A percentile compares a stretch with the other conserved stretches of the same genome.
Conservation (phyloP, 768 basidiomycete species). For the Boletus reticuloceps region DNA sequence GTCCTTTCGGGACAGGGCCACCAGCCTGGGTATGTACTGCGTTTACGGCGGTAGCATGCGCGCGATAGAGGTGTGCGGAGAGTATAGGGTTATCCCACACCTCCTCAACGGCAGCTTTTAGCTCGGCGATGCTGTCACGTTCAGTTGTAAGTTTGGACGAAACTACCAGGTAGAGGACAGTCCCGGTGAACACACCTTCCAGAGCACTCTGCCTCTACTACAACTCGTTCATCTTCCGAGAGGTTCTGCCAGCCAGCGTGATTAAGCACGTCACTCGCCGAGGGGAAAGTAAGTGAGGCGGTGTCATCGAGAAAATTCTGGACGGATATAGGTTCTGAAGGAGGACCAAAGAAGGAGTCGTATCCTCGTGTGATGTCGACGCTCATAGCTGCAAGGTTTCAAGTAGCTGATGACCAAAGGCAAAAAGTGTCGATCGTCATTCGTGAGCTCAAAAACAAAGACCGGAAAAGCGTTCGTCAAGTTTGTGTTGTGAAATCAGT, state of each 20-base stretch:
- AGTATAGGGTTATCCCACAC: conserved; percentile 55
- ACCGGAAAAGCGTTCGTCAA: not conserved
- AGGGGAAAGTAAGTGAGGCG: conserved; percentile 8
- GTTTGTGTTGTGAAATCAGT: not conserved
- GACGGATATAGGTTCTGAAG: conserved; percentile 54
- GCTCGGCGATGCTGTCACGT: conserved; percentile 49
- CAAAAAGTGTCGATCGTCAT: not conserved
- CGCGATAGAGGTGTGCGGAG: conserved; percentile 53
- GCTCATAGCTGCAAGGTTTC: conserved; percentile 7
- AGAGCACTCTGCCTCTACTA: conserved; percentile 40
- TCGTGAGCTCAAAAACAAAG: no score
- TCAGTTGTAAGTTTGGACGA: not conserved
- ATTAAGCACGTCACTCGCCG: conserved; percentile 4
- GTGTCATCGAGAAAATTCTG: conserved; percentile 42
- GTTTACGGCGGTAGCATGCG: conserved; percentile 48
- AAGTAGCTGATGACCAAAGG: not conserved
- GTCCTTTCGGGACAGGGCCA: conserved; percentile 21
- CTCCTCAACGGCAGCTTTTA: conserved; percentile 42
- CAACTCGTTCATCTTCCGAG: conserved; percentile 25
- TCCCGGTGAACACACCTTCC: conserved; percentile 30
- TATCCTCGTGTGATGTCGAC: conserved; percentile 29
- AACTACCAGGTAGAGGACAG: not conserved
- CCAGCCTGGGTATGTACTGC: conserved; percentile 36
- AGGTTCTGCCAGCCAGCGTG: conserved; percentile 25
- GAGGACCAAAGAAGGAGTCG: conserved; percentile 62